A percentile compares a stretch with the other conserved stretches of the same genome.
Conservation (phyloP, 176 grass and related monocot genomes). For the Saccharum officinarum region DNA sequence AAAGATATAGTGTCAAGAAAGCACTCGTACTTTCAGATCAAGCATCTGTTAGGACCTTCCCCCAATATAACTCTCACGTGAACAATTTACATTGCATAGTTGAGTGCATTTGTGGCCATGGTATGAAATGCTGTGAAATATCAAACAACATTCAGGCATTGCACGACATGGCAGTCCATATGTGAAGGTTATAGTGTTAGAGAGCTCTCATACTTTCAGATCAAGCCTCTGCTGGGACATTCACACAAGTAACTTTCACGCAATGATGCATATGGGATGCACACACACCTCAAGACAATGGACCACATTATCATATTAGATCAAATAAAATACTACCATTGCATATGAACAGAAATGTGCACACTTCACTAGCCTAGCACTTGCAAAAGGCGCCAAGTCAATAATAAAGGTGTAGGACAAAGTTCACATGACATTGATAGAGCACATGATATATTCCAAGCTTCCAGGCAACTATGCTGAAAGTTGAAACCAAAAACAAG, state of each 20-base stretch:
- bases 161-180: conserved; percentile 34
- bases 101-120: not conserved
- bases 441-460: conserved; percentile 24
- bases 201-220: conserved; percentile 27
- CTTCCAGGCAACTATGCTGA: conserved; percentile 41
- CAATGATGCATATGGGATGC: not conserved
- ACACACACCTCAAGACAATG: not conserved
- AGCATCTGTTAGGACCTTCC: conserved; percentile 42
- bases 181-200: conserved; percentile 34
- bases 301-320: not conserved
- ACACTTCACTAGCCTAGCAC: not conserved
- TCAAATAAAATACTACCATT: not conserved
- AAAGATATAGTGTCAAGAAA: conserved; percentile 13
- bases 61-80: not conserved
- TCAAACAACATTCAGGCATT: conserved; percentile 23
- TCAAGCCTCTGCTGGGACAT: conserved; percentile 45
- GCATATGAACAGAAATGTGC: not conserved
- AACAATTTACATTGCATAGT: not conserved
- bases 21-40: not conserved
- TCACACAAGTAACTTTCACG: not conserved
- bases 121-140: conserved; percentile 42
- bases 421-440: conserved; percentile 28
- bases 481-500: conserved; percentile 33
- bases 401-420: not conserved
- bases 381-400: not conserved